Percentiles rank a stretch among this genome's conserved stretches.
phyloP scores from a whole-genome alignment of 495 filamentous ascomycete genomes.

The Bryoglossum gracile region DNA sequence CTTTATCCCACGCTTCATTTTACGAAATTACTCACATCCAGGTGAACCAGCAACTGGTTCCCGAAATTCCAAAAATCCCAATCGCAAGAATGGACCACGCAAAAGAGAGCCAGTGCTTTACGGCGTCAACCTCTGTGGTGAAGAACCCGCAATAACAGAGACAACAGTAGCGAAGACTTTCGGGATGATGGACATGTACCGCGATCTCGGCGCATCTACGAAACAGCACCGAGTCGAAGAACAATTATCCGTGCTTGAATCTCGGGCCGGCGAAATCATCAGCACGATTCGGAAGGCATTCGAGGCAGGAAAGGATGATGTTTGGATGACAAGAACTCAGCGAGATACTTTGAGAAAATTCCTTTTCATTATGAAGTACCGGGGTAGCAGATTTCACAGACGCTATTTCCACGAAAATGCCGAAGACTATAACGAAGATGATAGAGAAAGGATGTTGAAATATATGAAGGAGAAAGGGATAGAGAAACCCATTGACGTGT shows the following conservation, averaged over 20 bases:
- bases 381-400: constrained; percentile 28
- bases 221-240: constrained; percentile 5
- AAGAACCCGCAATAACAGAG: background rate
- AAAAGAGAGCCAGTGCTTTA: constrained; percentile 1
- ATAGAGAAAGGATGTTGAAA: constrained; percentile 29
- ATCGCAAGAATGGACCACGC: constrained; percentile 4
- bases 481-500: constrained; percentile 41
- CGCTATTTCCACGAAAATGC: constrained; percentile 30
- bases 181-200: constrained; percentile 11
- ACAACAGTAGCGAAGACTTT: constrained; percentile 1
- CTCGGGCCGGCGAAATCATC: background rate
- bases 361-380: constrained; percentile 47
- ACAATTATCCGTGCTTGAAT: constrained; percentile 1
- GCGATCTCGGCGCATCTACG: background rate
- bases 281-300: constrained; percentile 9
- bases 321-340: constrained; percentile 35
- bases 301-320: constrained; percentile 6
- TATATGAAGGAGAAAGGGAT: constrained; percentile 42
- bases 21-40: constrained; percentile 11
- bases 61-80: background rate
- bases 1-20: constrained; percentile 11
- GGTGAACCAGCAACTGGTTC: background rate
- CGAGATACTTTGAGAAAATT: constrained; percentile 42
- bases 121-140: background rate
- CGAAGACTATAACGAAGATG: constrained; percentile 34